These are phyloP conservation scores for Myxozyma sirexii DNA, from an alignment of 805 yeast species.

Conservation along the genomic window DNA sequence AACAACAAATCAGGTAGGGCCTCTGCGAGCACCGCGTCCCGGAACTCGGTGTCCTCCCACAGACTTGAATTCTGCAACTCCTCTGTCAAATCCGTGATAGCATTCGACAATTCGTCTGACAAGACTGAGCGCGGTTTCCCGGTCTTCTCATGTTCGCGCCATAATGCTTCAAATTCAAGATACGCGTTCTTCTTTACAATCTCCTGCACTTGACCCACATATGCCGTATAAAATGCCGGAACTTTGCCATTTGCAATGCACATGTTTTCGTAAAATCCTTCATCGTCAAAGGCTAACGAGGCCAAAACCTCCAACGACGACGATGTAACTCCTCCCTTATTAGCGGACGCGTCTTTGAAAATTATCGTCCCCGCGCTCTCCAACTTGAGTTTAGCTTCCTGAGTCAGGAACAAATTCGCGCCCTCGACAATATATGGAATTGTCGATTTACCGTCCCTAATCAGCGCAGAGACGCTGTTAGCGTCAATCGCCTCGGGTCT, in stretches of 20 bases:
- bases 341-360: conserved; percentile 95
- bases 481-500: conserved; percentile 95
- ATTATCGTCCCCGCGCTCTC: conserved; percentile 86
- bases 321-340: conserved; percentile 98
- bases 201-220: conserved; percentile 80
- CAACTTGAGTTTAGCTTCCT: conserved; percentile 82
- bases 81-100: conserved; percentile 83
- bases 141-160: conserved; percentile 70
- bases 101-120: conserved; percentile 79
- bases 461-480: conserved; percentile 70
- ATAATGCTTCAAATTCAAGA: conserved; percentile 81
- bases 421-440: conserved; percentile 95
- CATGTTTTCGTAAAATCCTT: conserved; percentile 77
- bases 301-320: conserved; percentile 95
- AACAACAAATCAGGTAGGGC: conserved; percentile 78
- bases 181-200: conserved; percentile 77
- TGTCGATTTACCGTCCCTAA: conserved; percentile 74
- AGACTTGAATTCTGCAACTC: conserved; percentile 78
- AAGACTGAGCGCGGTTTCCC: conserved; percentile 62
- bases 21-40: conserved; percentile 72
- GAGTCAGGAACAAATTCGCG: conserved; percentile 93
- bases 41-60: conserved; percentile 80
- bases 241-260: conserved; percentile 59
- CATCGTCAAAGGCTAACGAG: conserved; percentile 86
- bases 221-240: conserved; percentile 78